These are phyloP conservation scores for Raphanus sativus DNA, from an alignment of 345 rosid genomes.

Conservation along the genomic window DNA sequence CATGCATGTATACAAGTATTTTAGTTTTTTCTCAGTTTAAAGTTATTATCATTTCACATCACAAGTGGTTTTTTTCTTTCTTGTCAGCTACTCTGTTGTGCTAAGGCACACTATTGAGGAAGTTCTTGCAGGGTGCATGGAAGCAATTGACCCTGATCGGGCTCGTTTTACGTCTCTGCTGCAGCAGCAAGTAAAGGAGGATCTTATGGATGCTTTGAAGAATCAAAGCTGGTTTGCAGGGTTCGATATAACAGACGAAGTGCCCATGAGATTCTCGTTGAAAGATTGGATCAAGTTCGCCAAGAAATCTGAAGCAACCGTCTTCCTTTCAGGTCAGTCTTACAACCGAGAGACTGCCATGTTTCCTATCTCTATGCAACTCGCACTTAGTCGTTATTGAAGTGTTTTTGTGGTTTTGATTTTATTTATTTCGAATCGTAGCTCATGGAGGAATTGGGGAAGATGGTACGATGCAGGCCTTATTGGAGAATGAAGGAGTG, in stretches of 20 bases:
- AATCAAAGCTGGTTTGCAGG: constrained; percentile 78
- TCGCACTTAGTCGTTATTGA: neutral
- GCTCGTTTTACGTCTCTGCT: constrained; percentile 76
- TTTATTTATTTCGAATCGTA: constrained; percentile 32
- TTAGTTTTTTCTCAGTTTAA: neutral
- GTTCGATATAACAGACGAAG: constrained; percentile 72
- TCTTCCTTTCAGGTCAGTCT: constrained; percentile 80
- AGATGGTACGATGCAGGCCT: constrained; percentile 86
- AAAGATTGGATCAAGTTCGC: constrained; percentile 78
- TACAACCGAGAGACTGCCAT: constrained; percentile 14
- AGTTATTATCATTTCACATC: constrained; percentile 1
- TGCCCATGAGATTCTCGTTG: constrained; percentile 56
- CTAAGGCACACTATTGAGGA: constrained; percentile 97
- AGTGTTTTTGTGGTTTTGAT: constrained; percentile 12
- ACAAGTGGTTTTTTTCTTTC: constrained; percentile 15
- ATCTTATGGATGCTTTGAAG: constrained; percentile 65
- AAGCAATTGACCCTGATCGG: constrained; percentile 81
- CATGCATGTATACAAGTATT: constrained; percentile 14
- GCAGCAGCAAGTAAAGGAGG: constrained; percentile 70
- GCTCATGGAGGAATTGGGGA: constrained; percentile 99
- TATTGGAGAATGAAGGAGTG: constrained; percentile 80
- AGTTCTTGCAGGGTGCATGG: constrained; percentile 81
- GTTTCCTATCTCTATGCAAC: constrained; percentile 6
- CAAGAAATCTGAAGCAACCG: constrained; percentile 67
- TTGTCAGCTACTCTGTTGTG: constrained; percentile 83